A percentile compares a stretch with the other conserved stretches of the same genome.
phyloP scores from a whole-genome alignment of 2,329 filamentous ascomycete species.

The Beauveria sp. region DNA sequence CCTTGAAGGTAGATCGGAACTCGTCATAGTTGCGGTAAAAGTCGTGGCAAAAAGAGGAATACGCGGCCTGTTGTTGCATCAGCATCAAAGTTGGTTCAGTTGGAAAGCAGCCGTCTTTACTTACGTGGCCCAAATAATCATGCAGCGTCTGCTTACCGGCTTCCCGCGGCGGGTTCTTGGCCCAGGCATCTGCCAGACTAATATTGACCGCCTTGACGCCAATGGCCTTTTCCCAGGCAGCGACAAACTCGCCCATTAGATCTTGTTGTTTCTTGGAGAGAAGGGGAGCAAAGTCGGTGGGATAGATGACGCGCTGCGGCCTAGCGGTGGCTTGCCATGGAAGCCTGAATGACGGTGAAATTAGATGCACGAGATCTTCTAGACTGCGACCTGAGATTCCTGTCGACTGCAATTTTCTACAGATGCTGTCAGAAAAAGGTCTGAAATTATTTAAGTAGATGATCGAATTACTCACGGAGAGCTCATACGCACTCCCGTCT shows the following conservation, averaged over 20 bases:
- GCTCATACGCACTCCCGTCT: constrained; percentile 11
- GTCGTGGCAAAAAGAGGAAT: constrained; percentile 24
- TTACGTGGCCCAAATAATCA: constrained; percentile 23
- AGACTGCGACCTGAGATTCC: constrained; percentile 21
- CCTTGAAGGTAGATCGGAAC: constrained; percentile 21
- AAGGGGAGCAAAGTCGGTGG: constrained; percentile 17
- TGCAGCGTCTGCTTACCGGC: constrained; percentile 18
- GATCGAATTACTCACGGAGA: constrained; percentile 16
- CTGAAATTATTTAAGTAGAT: too few species aligned
- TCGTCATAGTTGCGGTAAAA: constrained; percentile 24
- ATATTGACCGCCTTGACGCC: constrained; percentile 15
- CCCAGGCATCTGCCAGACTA: constrained; percentile 17
- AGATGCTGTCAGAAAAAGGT: too few species aligned
- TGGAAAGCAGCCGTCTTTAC: not conserved
- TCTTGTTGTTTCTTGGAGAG: constrained; percentile 9
- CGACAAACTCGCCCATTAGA: constrained; percentile 18
- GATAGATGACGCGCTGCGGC: constrained; percentile 18
- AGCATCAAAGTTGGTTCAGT: too few species aligned
- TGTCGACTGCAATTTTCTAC: constrained; percentile 16
- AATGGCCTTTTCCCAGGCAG: constrained; percentile 17
- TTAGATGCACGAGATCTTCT: constrained; percentile 17
- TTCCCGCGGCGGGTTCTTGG: constrained; percentile 16
- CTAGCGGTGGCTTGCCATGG: not conserved
- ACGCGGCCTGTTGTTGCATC: constrained; percentile 19
- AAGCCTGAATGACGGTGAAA: constrained; percentile 13